These are phyloP conservation scores for Capsicum pubescens DNA, from an alignment of 257 asterid species.

Conservation along the genomic window DNA sequence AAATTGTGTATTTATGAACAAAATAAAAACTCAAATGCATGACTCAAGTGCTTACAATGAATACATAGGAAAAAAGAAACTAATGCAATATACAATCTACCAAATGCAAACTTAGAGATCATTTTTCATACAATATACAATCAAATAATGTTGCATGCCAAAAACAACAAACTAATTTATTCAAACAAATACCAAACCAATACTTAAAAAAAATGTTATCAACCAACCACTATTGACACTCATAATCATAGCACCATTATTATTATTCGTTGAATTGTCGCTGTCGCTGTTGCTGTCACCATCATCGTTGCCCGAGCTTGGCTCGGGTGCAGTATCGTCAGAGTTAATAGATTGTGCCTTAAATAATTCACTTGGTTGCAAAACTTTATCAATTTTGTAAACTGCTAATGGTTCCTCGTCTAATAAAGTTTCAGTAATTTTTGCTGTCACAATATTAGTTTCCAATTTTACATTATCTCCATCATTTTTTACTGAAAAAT, in stretches of 20 bases:
- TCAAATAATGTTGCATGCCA: not conserved
- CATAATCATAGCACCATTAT: constrained; percentile 27
- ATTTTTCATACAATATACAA: not conserved
- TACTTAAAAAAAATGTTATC: not conserved
- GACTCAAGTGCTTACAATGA: too few species aligned
- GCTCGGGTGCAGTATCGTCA: constrained; percentile 50
- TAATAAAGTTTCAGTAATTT: constrained; percentile 68
- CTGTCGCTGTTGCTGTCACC: constrained; percentile 43
- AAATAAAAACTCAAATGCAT: too few species aligned
- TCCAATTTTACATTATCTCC: constrained; percentile 73
- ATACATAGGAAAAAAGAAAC: too few species aligned
- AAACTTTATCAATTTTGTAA: constrained; percentile 70
- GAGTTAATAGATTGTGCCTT: constrained; percentile 62
- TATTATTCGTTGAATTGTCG: constrained; percentile 32
- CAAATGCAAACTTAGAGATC: not conserved
- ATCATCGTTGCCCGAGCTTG: constrained; percentile 55
- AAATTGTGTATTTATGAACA: too few species aligned
- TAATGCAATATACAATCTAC: too few species aligned
- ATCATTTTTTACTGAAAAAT: constrained; percentile 68
- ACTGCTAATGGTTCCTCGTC: constrained; percentile 86
- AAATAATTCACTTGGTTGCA: constrained; percentile 79
- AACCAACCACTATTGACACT: constrained; percentile 19
- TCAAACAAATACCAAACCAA: constrained; percentile 20
- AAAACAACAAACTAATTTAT: not conserved
- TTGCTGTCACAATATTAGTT: constrained; percentile 78